Evolutionary conservation across 2,329 filamentous ascomycete genomes (phyloP), one percentile per base, ranked within the genome.

Genomic region (Fulvia fulva): DNA sequence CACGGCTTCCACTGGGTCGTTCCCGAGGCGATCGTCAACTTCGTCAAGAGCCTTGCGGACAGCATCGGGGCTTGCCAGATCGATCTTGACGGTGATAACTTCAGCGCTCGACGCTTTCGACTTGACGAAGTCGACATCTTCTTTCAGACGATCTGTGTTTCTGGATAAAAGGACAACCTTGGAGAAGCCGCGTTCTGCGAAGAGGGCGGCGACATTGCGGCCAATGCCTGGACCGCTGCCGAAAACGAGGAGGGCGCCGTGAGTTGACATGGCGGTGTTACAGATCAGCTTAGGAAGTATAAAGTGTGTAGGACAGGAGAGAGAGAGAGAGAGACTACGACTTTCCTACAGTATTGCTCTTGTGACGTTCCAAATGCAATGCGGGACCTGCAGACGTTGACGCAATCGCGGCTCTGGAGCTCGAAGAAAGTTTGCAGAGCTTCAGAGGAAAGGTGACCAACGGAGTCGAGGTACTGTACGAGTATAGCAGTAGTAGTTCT

Each of bases 1-100:
- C 1, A 82, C 69, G 11, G 75, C 76, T 45, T 80, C 76, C 0
- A 80, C 37, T 9, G 57, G 71, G 2, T 67, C 64, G 34, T 71
- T 74, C 19, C 59, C 60, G 11, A 68, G 51, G n/a, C 74, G 64
- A 9, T 73, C 71, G 16, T 76, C 76, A 5, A 78, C 70, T 23
- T 77, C 65, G 8, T 71, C 63, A 0, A 82, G 71, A 0, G 74
- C 73, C 1, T 58, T 60, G 2, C 70, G 65, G 21, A 81, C 71
- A 4, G 71, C 70, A 0, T 62, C 57, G 0, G 71, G 65, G 47
- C 80, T 70, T 21, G 73, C 68, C 14, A 81, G 70, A 60, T 82
- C 78, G 11, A 77, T 68, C 5, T 66, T 63, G 52, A 78, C 72
- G 0, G 72, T 77, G 51, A 72, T 69, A 56, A 81, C 72, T 14